Percentiles rank a stretch among this genome's conserved stretches.
These are phyloP conservation scores for Teunomyces pallodes DNA, from an alignment of 805 yeast species.

Conservation along the genomic window DNA sequence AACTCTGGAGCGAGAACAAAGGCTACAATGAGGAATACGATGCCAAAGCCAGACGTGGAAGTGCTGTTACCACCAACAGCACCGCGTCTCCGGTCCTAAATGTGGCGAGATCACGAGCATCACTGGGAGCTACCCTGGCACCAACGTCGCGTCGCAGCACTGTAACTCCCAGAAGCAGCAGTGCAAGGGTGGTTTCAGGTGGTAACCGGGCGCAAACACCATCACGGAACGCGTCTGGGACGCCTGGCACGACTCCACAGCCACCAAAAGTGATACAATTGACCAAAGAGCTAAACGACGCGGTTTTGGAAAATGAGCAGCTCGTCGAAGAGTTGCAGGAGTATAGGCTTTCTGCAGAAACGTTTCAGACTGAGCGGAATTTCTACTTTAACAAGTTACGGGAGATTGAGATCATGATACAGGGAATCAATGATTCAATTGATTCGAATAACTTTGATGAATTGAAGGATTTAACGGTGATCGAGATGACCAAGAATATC, in stretches of 20 bases:
- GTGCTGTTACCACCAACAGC: background rate
- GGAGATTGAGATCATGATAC: slow-evolving; percentile 80
- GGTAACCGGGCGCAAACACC: slow-evolving; percentile 7
- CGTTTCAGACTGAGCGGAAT: slow-evolving; percentile 78
- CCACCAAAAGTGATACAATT: slow-evolving; percentile 13
- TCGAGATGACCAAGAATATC: slow-evolving; percentile 47
- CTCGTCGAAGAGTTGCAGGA: slow-evolving; percentile 55
- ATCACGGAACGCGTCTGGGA: slow-evolving; percentile 1
- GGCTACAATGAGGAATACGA: slow-evolving; percentile 66
- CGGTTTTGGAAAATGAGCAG: slow-evolving; percentile 37
- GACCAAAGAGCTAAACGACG: slow-evolving; percentile 44
- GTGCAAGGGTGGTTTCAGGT: background rate
- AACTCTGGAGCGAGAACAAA: slow-evolving; percentile 74
- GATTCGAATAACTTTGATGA: slow-evolving; percentile 41
- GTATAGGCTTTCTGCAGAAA: slow-evolving; percentile 56
- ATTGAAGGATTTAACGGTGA: slow-evolving; percentile 20
- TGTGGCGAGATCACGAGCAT: slow-evolving; percentile 5
- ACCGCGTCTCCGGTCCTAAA: background rate
- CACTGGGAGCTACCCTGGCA: slow-evolving; percentile 5
- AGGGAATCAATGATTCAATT: slow-evolving; percentile 40
- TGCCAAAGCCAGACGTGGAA: slow-evolving; percentile 37
- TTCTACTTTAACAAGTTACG: slow-evolving; percentile 87
- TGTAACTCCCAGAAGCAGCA: background rate
- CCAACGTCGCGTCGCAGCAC: slow-evolving; percentile 9
- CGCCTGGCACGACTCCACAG: slow-evolving; percentile 3